Conservation (phyloP, 1,139 yeast species). For the Kodamaea alishanica region DNA sequence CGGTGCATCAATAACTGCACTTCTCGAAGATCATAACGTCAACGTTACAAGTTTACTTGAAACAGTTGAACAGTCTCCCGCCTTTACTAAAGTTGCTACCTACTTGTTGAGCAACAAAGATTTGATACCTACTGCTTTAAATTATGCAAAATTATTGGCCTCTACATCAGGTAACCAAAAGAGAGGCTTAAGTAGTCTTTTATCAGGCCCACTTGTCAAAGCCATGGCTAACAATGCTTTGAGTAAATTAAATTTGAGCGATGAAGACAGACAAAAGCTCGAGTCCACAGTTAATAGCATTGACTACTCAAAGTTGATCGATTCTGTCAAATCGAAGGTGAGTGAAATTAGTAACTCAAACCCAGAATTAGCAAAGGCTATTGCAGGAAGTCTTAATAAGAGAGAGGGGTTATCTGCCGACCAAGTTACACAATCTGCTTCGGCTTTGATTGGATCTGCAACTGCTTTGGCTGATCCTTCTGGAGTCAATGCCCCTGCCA, state of each 20-base stretch:
- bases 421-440: not conserved
- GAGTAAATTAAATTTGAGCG: constrained; percentile 7
- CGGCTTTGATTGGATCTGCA: not conserved
- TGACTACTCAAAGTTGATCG: constrained; percentile 21
- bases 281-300: constrained; percentile 19
- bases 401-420: constrained; percentile 10
- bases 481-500: constrained; percentile 2
- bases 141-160: constrained; percentile 20
- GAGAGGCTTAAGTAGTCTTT: constrained; percentile 7
- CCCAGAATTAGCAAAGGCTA: constrained; percentile 9
- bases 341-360: constrained; percentile 3
- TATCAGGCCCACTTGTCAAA: constrained; percentile 6
- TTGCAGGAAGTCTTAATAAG: constrained; percentile 7
- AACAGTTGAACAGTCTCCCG: constrained; percentile 10
- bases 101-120: constrained; percentile 23
- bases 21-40: constrained; percentile 5
- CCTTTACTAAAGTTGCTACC: constrained; percentile 6
- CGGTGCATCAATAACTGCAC: no score
- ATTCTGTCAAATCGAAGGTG: constrained; percentile 19
- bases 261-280: constrained; percentile 6
- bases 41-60: constrained; percentile 11
- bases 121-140: constrained; percentile 16
- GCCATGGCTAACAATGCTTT: constrained; percentile 8
- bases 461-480: constrained; percentile 5
- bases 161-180: constrained; percentile 5